Base-by-base conservation (phyloP, 2,329 filamentous ascomycete genomes). In the Mycogone perniciosa region DNA sequence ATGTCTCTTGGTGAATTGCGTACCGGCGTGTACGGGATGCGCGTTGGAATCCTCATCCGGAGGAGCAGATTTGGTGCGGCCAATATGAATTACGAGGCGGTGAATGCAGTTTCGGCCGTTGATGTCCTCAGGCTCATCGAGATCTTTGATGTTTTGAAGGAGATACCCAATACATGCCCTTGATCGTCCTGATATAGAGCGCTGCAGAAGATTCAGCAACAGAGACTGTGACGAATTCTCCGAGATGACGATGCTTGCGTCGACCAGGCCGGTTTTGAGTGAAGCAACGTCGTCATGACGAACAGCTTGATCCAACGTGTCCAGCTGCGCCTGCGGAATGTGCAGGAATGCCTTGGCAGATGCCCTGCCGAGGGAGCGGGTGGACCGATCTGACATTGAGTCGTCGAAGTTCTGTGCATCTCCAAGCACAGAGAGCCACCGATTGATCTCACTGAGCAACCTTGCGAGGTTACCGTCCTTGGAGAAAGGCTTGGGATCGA, bases 91-190 rank as follows among this genome's bases (percentile, higher is more conserved):
- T 39, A 99, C 86, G 2, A 97, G 76, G 7, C 93, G 85, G 66
- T 99, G 93, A 44, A 99, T 82, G 65, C 89, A 93, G 65, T 96
- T 99, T 9, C 93, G 85, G 60, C 86, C 85, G 69, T 97, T 96
- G 64, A 99, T 89, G 63, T 97, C 93, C 59, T 95, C 88, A 2
- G 87, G 81, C 63, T 96, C 91, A 45, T 95, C 84, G 2, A 97
- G 76, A 1, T 80, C 84, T 41, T 82, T 78, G 46, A 93, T 76
- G 39, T 83, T 78, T 8, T 74, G 71, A 2, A 99, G 68, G 1
- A 97, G 76, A 52, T 79, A 79, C n/a, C 79, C 72, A 45, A 96
- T 86, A 61, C 83, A 90, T 27, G 74, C 69, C 60, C 79, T 85
- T 0, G 88, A 81, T 46, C 82, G 81, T 51, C 79, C 79, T 3